Conservation (phyloP, 169 alveolate species). For the Haemoproteus tartakovskyi region DNA sequence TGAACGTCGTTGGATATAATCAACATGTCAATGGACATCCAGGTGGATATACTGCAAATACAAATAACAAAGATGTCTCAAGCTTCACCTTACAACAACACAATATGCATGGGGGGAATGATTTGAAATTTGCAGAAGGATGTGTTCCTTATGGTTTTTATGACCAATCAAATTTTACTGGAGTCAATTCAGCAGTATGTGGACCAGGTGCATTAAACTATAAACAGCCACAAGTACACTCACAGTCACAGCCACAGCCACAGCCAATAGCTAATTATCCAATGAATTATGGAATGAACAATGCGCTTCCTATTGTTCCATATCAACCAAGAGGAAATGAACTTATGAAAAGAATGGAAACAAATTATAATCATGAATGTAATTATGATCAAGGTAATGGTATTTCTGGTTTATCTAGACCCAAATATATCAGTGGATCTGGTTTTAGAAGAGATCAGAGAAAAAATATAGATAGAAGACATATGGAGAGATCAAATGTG, state of each 20-base stretch:
- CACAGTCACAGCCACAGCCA: too few relatives aligned
- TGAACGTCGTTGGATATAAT: slow-evolving; percentile 41
- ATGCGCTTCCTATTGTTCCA: slow-evolving; percentile 4
- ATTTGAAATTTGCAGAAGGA: slow-evolving; percentile 47
- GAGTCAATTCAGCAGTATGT: slow-evolving; percentile 36
- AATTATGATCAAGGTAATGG: neutral
- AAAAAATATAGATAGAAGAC: slow-evolving; percentile 18
- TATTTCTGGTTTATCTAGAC: neutral
- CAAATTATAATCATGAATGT: slow-evolving; percentile 3
- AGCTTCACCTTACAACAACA: slow-evolving; percentile 54
- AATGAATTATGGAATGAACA: slow-evolving; percentile 22
- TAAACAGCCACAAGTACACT: too few relatives aligned
- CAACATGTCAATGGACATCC: slow-evolving; percentile 10
- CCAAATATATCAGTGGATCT: too few relatives aligned
- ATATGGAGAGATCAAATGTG: slow-evolving; percentile 24
- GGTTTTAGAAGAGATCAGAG: neutral
- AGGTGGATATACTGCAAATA: slow-evolving; percentile 46
- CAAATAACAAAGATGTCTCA: slow-evolving; percentile 23
- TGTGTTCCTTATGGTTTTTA: slow-evolving; percentile 53
- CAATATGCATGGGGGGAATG: slow-evolving; percentile 60
- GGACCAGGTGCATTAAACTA: slow-evolving; percentile 21
- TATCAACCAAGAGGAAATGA: slow-evolving; percentile 1
- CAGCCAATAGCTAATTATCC: too few relatives aligned
- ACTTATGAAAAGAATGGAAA: slow-evolving; percentile 6
- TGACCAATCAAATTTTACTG: slow-evolving; percentile 52